phyloP scores from a whole-genome alignment of 805 yeast genomes.

The Myxozyma monticola region DNA sequence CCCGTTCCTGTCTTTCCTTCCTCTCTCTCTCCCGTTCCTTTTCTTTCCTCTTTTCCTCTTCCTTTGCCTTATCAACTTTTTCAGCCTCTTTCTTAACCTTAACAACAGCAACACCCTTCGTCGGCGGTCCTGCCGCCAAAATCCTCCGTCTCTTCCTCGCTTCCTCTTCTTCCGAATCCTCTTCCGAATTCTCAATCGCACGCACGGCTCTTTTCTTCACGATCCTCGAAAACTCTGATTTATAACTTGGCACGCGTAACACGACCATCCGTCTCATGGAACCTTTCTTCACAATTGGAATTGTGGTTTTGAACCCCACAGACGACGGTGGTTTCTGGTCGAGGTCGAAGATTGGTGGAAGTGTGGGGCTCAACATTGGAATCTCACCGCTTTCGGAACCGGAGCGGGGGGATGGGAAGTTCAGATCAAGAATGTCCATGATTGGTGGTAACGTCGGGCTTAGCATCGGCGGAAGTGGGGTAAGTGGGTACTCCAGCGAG shows the following conservation, averaged over 20 bases:
- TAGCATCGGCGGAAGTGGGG: constrained; percentile 40
- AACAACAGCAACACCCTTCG: neutral
- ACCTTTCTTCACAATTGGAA: neutral
- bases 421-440: no score
- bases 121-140: neutral
- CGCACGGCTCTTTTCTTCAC: neutral
- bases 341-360: constrained; percentile 40
- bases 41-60: neutral
- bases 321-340: constrained; percentile 4
- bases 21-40: neutral
- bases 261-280: neutral
- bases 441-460: constrained; percentile 44
- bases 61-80: neutral
- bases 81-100: neutral
- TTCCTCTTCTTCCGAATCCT: neutral
- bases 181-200: neutral
- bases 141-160: neutral
- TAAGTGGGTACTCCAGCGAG: constrained; percentile 20
- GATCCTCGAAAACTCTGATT: neutral
- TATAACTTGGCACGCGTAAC: constrained; percentile 6
- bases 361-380: constrained; percentile 43
- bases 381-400: no score
- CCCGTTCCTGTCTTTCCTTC: no score
- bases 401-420: neutral
- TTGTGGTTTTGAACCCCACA: constrained; percentile 8